These are phyloP conservation scores for Halocafeteria seosinensis DNA, from an alignment of 108 stramenopile genomes.

Conservation along the genomic window DNA sequence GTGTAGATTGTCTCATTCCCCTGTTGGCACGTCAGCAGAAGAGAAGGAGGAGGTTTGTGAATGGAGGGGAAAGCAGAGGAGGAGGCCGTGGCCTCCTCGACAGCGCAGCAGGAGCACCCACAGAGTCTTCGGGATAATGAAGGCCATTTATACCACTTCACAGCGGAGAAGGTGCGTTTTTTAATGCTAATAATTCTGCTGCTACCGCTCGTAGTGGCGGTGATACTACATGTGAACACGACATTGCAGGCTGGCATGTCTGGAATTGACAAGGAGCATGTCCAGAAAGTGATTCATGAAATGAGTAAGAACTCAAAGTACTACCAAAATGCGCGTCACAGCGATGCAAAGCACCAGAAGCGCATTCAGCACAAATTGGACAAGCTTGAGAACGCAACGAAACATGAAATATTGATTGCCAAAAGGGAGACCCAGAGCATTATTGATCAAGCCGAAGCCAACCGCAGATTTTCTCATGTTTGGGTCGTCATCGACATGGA, in stretches of 20 bases:
- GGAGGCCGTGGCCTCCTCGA: too few relatives aligned
- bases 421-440: neutral
- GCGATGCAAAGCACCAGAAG: constrained; percentile 13
- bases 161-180: too few relatives aligned
- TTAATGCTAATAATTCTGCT: too few relatives aligned
- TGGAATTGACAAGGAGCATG: constrained; percentile 27
- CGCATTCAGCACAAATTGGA: constrained; percentile 18
- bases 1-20: too few relatives aligned
- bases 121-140: too few relatives aligned
- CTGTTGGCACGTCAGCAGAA: too few relatives aligned
- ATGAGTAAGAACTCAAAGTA: constrained; percentile 31
- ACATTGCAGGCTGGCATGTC: constrained; percentile 45
- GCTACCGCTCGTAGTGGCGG: too few relatives aligned
- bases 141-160: neutral
- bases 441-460: constrained; percentile 7
- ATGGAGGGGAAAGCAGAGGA: too few relatives aligned
- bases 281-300: constrained; percentile 32
- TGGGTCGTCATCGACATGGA: constrained; percentile 85
- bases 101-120: too few relatives aligned
- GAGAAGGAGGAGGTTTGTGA: too few relatives aligned
- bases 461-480: constrained; percentile 3
- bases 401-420: neutral
- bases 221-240: too few relatives aligned
- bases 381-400: neutral
- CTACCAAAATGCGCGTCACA: constrained; percentile 22